Evolutionary conservation across 2,329 filamentous ascomycete genomes (phyloP), one percentile per base, ranked within the genome.

Genomic region (Aureobasidium musti): DNA sequence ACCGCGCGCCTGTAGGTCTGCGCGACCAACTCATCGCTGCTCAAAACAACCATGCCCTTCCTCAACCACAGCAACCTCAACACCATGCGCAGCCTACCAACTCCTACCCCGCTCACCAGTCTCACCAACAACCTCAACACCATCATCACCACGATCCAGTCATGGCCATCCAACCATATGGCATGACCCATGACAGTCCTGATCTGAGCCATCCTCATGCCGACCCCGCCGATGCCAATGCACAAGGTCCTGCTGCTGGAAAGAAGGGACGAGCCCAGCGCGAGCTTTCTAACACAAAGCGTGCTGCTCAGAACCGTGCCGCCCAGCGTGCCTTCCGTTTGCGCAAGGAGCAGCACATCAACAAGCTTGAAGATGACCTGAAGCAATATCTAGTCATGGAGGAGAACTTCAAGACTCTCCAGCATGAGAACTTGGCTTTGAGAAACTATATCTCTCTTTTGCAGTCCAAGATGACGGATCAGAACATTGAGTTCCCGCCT

Each of bases 261-360:
- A 86, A 88, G 69, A 84, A 89, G 61, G 94, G 95, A 79, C 89
- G 89, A 14, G 96, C 59, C 19, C 61, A 97, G 79, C 86, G 95
- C 64, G 94, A 97, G 79, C 81, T 99, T 68, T 97, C 93, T 30
- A 95, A 93, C 52, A 97, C 92, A 43, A 99, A 98, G 82, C 90
- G 95, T 71, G 95, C 95, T 33, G 95, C 95, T 11, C 95, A 99
- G 77, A 99, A 99, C 76, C 85, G 95, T 76, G 95, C 94, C 72
- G 95, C 95, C 64, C 95, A 99, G 94, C 88, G 95, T 77, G 95
- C 95, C 49, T 99, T 99, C 80, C 91, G 95, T 49, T 93, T 98
- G 80, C 90, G 95, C 69, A 99, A 99, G 77, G 95, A 99, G 79
- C 91, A 91, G 53, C 97, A 99, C 77, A 99, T 99, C 78, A 96